Evolutionary conservation across 345 rosid genomes (phyloP).

Genomic region (Odontarrhena argentea): DNA sequence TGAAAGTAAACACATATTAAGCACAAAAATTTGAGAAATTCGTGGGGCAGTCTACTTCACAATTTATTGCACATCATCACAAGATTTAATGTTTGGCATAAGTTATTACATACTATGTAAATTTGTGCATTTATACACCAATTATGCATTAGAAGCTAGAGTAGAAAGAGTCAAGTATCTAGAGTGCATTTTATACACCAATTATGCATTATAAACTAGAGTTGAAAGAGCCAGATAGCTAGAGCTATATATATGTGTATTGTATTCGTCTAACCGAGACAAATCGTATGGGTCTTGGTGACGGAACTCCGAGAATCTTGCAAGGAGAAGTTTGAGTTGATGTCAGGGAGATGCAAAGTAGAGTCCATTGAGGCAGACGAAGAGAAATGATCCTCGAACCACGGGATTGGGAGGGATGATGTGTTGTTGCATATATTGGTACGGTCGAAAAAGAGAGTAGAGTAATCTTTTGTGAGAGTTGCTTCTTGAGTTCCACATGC

Average conservation of each 20-base stretch:
- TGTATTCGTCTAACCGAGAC: constrained; percentile 36
- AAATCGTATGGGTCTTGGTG: constrained; percentile 30
- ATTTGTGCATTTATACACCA: constrained; percentile 32
- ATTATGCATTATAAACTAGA: constrained; percentile 26
- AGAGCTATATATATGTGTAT: not conserved
- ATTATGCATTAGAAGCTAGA: constrained; percentile 26
- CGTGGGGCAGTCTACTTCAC: constrained; percentile 13
- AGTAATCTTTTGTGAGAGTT: constrained; percentile 42
- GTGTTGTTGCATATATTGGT: constrained; percentile 36
- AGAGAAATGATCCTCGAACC: constrained; percentile 42
- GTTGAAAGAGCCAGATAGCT: constrained; percentile 23
- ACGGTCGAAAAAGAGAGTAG: constrained; percentile 31
- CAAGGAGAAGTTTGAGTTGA: constrained; percentile 35
- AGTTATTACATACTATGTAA: constrained; percentile 29
- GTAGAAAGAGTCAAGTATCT: constrained; percentile 24
- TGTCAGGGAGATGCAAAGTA: constrained; percentile 30
- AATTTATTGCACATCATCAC: constrained; percentile 5
- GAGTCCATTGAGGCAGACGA: constrained; percentile 34
- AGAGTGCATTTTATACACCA: constrained; percentile 24
- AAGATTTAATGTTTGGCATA: constrained; percentile 18
- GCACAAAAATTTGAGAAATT: not conserved
- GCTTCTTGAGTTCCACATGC: constrained; percentile 83
- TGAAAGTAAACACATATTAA: not conserved
- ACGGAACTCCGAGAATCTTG: constrained; percentile 35
- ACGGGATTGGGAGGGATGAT: constrained; percentile 27